Evolutionary conservation across 257 asterid genomes (phyloP).

Genomic region (Scutellaria barbata): DNA sequence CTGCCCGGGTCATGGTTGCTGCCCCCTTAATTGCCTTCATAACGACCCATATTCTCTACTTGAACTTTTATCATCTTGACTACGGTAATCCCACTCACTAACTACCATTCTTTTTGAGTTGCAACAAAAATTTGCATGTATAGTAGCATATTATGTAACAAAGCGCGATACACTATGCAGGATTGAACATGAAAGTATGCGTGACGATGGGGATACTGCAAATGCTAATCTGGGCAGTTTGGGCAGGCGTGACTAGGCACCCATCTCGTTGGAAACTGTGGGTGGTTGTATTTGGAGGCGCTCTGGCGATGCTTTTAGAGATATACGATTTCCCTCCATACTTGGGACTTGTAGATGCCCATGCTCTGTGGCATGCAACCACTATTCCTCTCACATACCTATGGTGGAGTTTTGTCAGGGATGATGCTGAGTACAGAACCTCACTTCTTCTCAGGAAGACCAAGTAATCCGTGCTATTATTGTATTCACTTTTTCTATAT

Average conservation of each 20-base stretch:
- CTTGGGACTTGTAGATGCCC: conserved; percentile 76
- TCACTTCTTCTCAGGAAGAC: conserved; percentile 62
- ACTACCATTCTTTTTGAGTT: conserved; percentile 3
- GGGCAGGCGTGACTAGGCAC: conserved; percentile 73
- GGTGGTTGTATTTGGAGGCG: conserved; percentile 70
- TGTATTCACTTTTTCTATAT: conserved; percentile 22
- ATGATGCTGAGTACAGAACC: conserved; percentile 75
- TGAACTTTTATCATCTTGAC: conserved; percentile 70
- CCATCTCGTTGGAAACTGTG: conserved; percentile 77
- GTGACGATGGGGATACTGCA: conserved; percentile 58
- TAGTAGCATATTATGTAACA: background rate
- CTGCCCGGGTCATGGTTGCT: conserved; percentile 87
- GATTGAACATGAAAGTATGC: conserved; percentile 74
- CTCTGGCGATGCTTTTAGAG: conserved; percentile 64
- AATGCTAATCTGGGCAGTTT: conserved; percentile 66
- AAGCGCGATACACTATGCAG: conserved; percentile 43
- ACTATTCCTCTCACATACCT: conserved; percentile 73
- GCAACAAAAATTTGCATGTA: background rate
- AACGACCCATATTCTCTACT: conserved; percentile 74
- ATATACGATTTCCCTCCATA: conserved; percentile 83
- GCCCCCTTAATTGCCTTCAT: conserved; percentile 79
- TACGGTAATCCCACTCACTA: conserved; percentile 54
- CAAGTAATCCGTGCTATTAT: conserved; percentile 38
- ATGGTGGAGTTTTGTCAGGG: conserved; percentile 85
- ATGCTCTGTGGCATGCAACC: conserved; percentile 83